These are phyloP conservation scores for Candida glaebosa DNA, from an alignment of 805 yeast species.

Conservation along the genomic window DNA sequence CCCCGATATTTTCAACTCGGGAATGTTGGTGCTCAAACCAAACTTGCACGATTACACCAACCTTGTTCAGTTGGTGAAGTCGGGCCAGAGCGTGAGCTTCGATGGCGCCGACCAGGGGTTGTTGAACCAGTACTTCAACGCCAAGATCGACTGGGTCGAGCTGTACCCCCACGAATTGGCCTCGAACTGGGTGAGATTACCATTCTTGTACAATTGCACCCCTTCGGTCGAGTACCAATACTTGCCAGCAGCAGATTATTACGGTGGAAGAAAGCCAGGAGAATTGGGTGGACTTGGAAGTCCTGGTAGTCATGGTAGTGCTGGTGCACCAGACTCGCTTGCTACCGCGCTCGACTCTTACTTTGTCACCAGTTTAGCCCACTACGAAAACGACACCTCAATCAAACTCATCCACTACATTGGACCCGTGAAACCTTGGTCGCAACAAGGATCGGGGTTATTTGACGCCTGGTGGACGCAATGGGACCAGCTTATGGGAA, in stretches of 20 bases:
- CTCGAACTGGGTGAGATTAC: conserved; percentile 63
- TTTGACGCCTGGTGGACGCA: conserved; percentile 38
- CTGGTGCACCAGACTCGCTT: conserved; percentile 6
- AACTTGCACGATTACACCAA: conserved; percentile 35
- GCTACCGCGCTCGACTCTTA: conserved; percentile 13
- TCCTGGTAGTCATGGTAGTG: not conserved
- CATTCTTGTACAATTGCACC: conserved; percentile 85
- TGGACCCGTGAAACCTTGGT: conserved; percentile 62
- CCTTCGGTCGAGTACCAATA: conserved; percentile 60
- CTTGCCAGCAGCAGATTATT: conserved; percentile 63
- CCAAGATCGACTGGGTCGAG: conserved; percentile 38
- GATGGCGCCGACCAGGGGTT: conserved; percentile 96
- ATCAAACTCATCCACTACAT: conserved; percentile 64
- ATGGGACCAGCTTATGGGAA: conserved; percentile 31
- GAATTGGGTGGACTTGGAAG: too few relatives aligned
- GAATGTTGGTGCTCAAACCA: conserved; percentile 65
- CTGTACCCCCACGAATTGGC: not conserved
- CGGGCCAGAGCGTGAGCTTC: conserved; percentile 36
- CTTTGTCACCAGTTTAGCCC: conserved; percentile 17
- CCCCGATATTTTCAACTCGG: conserved; percentile 88
- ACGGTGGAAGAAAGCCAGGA: conserved; percentile 19
- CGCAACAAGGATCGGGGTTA: conserved; percentile 14
- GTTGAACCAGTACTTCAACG: conserved; percentile 67
- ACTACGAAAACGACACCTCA: conserved; percentile 16
- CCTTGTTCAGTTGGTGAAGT: conserved; percentile 29